These are phyloP conservation scores for Pleurotus djamor DNA, from an alignment of 768 basidiomycete genomes.

Conservation along the genomic window DNA sequence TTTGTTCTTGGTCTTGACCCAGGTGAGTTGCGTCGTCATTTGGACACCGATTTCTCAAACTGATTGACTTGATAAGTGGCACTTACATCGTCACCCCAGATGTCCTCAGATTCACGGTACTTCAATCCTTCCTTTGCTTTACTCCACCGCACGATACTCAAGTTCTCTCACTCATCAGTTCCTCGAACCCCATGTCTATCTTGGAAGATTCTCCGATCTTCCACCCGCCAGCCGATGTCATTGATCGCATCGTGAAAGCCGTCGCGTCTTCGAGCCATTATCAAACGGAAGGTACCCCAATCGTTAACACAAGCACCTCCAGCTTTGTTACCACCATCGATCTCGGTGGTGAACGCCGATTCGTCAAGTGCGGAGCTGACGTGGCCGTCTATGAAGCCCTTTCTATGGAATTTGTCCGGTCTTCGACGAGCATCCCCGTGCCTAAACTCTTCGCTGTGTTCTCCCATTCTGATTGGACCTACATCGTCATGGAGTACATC, in stretches of 20 bases:
- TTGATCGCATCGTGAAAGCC: slow-evolving; percentile 5
- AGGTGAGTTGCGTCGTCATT: neutral
- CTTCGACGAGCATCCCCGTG: slow-evolving; percentile 12
- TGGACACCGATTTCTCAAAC: neutral
- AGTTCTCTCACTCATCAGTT: neutral
- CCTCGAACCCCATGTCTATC: neutral
- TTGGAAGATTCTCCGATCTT: neutral
- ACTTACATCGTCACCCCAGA: neutral
- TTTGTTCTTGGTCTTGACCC: neutral
- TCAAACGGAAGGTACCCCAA: neutral
- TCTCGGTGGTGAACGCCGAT: neutral
- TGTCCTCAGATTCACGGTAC: neutral
- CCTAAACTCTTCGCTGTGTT: slow-evolving; percentile 11
- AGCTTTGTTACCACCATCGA: neutral
- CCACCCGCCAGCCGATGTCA: neutral
- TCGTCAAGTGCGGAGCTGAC: neutral
- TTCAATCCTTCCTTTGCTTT: neutral
- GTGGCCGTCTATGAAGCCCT: slow-evolving; percentile 10
- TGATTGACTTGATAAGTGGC: neutral
- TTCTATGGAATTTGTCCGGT: slow-evolving; percentile 12
- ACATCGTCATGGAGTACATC: slow-evolving; percentile 6
- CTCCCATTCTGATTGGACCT: neutral
- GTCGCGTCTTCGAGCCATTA: neutral
- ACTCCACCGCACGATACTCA: neutral
- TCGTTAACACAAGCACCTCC: slow-evolving; percentile 2